Percentiles rank a stretch among this genome's conserved stretches.
Evolutionary conservation across 768 basidiomycete genomes (phyloP).

Genomic region (Hemileccinum impolitum): DNA sequence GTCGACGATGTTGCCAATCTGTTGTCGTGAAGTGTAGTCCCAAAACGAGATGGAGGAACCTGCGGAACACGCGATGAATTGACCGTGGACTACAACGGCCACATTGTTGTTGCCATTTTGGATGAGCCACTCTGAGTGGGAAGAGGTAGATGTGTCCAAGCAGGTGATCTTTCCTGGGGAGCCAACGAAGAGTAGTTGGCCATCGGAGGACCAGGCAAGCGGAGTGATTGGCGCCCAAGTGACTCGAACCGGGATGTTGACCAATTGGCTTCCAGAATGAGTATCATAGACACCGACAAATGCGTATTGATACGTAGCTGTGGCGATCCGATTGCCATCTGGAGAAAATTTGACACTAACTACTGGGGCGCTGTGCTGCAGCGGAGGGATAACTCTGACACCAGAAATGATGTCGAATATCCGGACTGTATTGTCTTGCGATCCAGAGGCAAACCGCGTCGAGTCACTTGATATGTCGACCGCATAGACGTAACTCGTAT

Average conservation of each 20-base stretch:
- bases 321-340: neutral
- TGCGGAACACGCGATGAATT: neutral
- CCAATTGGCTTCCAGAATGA: neutral
- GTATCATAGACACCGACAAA: neutral
- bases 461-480: conserved; percentile 1
- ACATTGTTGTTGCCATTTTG: neutral
- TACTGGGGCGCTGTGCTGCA: neutral
- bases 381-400: neutral
- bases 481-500: neutral
- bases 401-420: conserved; percentile 2
- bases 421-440: neutral
- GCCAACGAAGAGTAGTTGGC: neutral
- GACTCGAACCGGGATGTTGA: neutral
- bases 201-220: neutral
- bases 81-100: neutral
- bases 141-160: neutral
- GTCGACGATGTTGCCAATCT: neutral
- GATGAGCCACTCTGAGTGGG: conserved; percentile 1
- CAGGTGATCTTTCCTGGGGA: neutral
- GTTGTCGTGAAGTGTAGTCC: conserved; percentile 1
- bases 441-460: neutral
- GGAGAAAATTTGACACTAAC: conserved; percentile 2
- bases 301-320: neutral
- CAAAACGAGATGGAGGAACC: conserved; percentile 6
- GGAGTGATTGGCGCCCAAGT: neutral